Conservation (phyloP, 2,329 filamentous ascomycete species). For the Colletotrichum horii region DNA sequence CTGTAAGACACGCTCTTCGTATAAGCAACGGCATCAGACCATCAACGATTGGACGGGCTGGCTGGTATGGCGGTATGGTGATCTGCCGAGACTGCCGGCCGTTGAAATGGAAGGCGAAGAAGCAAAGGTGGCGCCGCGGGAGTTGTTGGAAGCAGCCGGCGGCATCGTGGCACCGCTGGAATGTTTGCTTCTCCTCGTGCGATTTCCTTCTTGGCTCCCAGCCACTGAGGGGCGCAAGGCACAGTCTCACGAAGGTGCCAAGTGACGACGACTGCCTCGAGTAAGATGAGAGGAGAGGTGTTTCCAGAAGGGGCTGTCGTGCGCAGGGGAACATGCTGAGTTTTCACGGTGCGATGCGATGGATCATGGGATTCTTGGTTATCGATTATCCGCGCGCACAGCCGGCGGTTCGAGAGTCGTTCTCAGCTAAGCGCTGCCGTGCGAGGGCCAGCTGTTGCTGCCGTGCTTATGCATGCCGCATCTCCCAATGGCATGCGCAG, state of each 20-base stretch:
- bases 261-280: conserved; percentile 8
- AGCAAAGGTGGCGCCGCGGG: background rate
- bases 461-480: background rate
- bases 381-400: background rate
- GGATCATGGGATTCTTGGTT: background rate
- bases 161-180: conserved; percentile 6
- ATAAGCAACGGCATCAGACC: background rate
- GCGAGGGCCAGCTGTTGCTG: background rate
- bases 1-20: conserved; percentile 6
- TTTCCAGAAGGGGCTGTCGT: background rate
- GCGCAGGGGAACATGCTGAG: background rate
- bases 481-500: background rate
- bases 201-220: background rate
- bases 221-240: background rate
- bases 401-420: background rate
- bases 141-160: background rate
- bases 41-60: background rate
- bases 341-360: background rate
- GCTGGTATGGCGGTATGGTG: background rate
- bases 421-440: conserved; percentile 6
- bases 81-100: conserved; percentile 4
- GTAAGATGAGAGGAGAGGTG: background rate
- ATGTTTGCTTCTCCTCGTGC: conserved; percentile 18
- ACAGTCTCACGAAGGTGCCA: conserved; percentile 1
- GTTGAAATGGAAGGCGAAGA: background rate